phyloP scores from a whole-genome alignment of 768 basidiomycete species.

The Collybiopsis confluens region DNA sequence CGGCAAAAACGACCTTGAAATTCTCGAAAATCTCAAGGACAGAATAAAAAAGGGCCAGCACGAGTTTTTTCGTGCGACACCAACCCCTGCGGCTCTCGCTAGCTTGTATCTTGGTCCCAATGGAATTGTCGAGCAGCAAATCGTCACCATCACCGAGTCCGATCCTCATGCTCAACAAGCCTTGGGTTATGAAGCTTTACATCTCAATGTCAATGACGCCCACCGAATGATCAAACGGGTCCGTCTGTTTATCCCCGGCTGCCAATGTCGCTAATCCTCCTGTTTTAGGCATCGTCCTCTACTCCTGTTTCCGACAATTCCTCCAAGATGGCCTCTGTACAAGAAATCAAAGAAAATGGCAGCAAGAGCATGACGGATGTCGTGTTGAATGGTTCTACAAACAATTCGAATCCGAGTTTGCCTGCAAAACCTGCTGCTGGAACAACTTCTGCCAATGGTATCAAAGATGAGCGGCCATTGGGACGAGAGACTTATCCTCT shows the following conservation, averaged over 20 bases:
- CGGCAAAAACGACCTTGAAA: conserved; percentile 66
- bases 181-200: no score
- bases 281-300: neutral
- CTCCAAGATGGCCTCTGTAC: neutral
- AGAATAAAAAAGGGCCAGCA: conserved; percentile 71
- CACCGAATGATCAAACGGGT: neutral
- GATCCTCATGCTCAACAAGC: no score
- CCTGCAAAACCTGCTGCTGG: conserved; percentile 4
- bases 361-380: neutral
- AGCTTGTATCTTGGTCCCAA: conserved; percentile 57
- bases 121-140: conserved; percentile 24
- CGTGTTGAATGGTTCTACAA: neutral
- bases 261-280: no score
- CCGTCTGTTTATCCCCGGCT: no score
- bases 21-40: conserved; percentile 70
- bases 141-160: neutral
- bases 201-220: neutral
- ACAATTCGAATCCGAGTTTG: neutral
- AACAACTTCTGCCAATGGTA: neutral
- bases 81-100: conserved; percentile 62
- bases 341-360: conserved; percentile 4
- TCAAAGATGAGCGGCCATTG: neutral
- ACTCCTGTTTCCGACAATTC: neutral
- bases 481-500: conserved; percentile 6
- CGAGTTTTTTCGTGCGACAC: conserved; percentile 61